Evolutionary conservation across 2,329 filamentous ascomycete genomes (phyloP), one percentile per base, ranked within the genome.

Genomic region (Tolypocladium ovalisporum): DNA sequence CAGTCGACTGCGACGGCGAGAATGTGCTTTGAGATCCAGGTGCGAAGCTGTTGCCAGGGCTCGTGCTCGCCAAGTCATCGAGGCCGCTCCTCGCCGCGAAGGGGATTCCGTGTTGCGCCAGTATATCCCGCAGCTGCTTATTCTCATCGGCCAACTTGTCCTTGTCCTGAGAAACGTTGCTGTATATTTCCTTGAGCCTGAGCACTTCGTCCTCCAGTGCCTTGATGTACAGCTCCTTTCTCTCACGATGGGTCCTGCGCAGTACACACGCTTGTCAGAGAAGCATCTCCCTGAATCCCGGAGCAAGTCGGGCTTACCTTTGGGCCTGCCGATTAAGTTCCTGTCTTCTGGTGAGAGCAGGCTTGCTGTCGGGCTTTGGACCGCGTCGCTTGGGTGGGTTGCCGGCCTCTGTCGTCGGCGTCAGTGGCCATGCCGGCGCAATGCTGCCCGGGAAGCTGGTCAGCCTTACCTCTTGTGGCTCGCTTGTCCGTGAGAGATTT

Each of bases 211-310:
- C 87, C 72, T 99, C 94, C 19, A 97, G 82, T 13, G 89, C 85
- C 71, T 95, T 95, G 76, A 97, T 95, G 71, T 97, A 97, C 65
- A 91, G 82, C 73, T 97, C 94, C 71, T 97, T 97, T 63, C 94
- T 85, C 75, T 97, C 94, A 57, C 94, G 90, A 73, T 99, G 94
- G 22, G 94, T 97, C 68, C 94, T 96, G 40, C 7, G 51, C 19
- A 54, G 17, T 22, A 36, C 10, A 44, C 27, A 49, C 6, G 34
- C 39, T 27, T 35, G 47, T 58, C 54, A 58, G 55, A 37, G 36
- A 39, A 8, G 27, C 17, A 6, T 29, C 10, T 54, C 15, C 9
- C 27, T n/a, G 32, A 15, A n/a, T 17, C 17, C 17, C 37, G 34
- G 1, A 42, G 29, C 34, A 17, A 36, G 13, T 27, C 5, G 42